phyloP scores from a whole-genome alignment of 78 protist genomes.

The slime mould (Dictyostelium discoideum) region DNA sequence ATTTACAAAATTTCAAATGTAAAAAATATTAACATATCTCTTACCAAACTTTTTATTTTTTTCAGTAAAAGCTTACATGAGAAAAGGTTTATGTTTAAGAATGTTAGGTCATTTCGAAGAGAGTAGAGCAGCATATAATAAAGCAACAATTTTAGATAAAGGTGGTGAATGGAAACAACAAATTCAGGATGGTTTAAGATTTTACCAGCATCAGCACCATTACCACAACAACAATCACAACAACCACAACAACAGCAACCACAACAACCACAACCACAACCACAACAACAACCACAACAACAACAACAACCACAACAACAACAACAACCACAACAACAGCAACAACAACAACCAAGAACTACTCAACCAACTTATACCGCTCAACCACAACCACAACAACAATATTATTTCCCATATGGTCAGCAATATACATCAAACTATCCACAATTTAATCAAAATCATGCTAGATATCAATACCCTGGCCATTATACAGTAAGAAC shows the following conservation, averaged over 20 bases:
- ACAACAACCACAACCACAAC: constrained; percentile 4
- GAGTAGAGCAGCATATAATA: constrained; percentile 52
- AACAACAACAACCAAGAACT: constrained; percentile 5
- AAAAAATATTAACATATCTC: not conserved
- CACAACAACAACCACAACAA: not conserved
- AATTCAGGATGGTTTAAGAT: constrained; percentile 56
- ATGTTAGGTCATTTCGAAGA: constrained; percentile 58
- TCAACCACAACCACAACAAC: not conserved
- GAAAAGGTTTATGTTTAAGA: constrained; percentile 81
- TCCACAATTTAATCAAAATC: constrained; percentile 38
- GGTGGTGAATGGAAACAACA: constrained; percentile 36
- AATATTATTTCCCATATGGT: not conserved
- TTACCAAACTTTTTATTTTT: not conserved
- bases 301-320: not conserved
- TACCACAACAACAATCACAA: not conserved
- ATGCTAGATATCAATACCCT: constrained; percentile 35
- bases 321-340: not conserved
- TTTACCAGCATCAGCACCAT: constrained; percentile 25
- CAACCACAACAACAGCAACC: not conserved
- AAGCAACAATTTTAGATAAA: constrained; percentile 48
- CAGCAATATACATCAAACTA: not conserved
- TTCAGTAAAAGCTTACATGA: constrained; percentile 77
- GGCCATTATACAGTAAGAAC: constrained; percentile 14
- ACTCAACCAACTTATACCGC: not conserved
- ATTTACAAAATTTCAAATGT: too few relatives aligned